phyloP scores from a whole-genome alignment of 2,329 filamentous ascomycete genomes.

The Penicillium sp. region DNA sequence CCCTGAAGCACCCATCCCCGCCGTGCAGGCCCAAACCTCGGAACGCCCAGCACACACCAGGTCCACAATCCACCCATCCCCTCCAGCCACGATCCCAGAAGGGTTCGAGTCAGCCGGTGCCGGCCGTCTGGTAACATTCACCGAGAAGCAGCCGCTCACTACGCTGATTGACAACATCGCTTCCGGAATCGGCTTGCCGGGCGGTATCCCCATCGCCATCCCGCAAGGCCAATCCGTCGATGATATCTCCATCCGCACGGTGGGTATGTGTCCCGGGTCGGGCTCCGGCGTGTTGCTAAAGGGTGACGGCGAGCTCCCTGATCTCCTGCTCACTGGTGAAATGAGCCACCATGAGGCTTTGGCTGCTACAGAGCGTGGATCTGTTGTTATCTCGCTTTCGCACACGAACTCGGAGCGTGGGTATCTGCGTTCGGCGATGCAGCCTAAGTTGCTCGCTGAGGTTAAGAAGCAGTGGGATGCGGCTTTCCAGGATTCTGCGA shows the following conservation, averaged over 20 bases:
- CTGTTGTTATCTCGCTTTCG: slow-evolving; percentile 79
- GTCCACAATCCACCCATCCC: slow-evolving; percentile 54
- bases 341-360: slow-evolving; percentile 91
- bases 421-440: slow-evolving; percentile 72
- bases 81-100: slow-evolving; percentile 30
- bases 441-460: slow-evolving; percentile 60
- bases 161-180: slow-evolving; percentile 63
- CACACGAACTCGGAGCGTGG: slow-evolving; percentile 91
- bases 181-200: slow-evolving; percentile 64
- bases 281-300: slow-evolving; percentile 72
- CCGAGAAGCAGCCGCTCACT: slow-evolving; percentile 52
- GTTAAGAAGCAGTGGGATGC: slow-evolving; percentile 58
- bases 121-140: slow-evolving; percentile 61
- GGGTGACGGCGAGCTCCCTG: slow-evolving; percentile 55
- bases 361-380: slow-evolving; percentile 78
- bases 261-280: slow-evolving; percentile 88
- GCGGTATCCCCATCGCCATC: slow-evolving; percentile 63
- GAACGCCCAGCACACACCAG: slow-evolving; percentile 48
- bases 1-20: slow-evolving; percentile 32
- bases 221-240: slow-evolving; percentile 58
- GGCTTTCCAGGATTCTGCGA: slow-evolving; percentile 39
- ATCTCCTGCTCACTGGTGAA: slow-evolving; percentile 87
- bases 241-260: slow-evolving; percentile 61
- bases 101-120: slow-evolving; percentile 57
- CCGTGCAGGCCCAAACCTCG: slow-evolving; percentile 22